Evolutionary conservation across 2,329 filamentous ascomycete species (phyloP), one percentile per base, ranked within the genome.

Genomic region (Fusarium neocosmosporiellum): DNA sequence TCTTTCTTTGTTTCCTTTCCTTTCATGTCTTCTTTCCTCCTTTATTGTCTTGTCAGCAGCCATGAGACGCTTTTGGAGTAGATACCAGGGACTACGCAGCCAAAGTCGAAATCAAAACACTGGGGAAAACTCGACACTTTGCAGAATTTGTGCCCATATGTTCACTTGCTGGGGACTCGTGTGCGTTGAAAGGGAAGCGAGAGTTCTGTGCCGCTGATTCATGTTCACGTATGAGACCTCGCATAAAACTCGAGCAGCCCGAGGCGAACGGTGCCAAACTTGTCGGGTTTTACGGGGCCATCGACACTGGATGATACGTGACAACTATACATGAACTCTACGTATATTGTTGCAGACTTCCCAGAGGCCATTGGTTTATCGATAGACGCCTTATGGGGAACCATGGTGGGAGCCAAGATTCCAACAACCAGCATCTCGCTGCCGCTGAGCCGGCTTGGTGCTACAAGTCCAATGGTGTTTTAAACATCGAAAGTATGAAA

Each of bases 81-180:
- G 63, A 74, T 70, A 71, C 65, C 54, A 67, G 60, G 62, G 34
- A 61, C 53, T 46, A 60, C 39, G 57, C 59, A 58, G 60, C 59
- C 55, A 53, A 65, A 16, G 24, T 59, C 22, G 46, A 61, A 60
- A 65, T 60, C 57, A 54, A 53, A 63, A 41, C 33, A 59, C 57
- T 60, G 53, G 50, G 63, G 46, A 24, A n/a, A 43, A 39, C 43
- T 24, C 33, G 24, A 48, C 14, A 8, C 37, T 53, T 37, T 33
- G 20, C 29, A 46, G 7, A 29, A 20, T 54, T 34, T 37, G 24
- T 41, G 41, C 20, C n/a, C 16, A n/a, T 20, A n/a, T 29, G 16
- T 31, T 20, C 22, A 37, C 20, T 24, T 20, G 33, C 18, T 27
- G 31, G 33, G 20, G 8, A 8, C 34, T n/a, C 13, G 34, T 2